Evolutionary conservation across 768 basidiomycete genomes (phyloP).

Genomic region (Tulasnella sp.): DNA sequence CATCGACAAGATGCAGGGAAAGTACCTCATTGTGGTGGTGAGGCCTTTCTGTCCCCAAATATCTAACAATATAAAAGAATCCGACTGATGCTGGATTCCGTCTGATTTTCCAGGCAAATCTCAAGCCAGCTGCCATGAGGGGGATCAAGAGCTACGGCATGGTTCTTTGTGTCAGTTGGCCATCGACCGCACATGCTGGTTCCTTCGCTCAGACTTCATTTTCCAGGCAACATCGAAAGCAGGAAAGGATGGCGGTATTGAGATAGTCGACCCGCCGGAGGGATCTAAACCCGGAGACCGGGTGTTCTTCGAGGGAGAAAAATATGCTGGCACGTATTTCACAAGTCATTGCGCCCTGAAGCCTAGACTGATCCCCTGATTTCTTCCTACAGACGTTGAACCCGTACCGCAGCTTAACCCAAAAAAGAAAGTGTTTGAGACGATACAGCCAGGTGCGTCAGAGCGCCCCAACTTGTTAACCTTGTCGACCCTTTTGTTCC

Average conservation of each 20-base stretch:
- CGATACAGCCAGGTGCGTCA: constrained; percentile 71
- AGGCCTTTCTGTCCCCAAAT: constrained; percentile 12
- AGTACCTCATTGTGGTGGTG: constrained; percentile 74
- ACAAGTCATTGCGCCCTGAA: not conserved
- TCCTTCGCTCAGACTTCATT: not conserved
- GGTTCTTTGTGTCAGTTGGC: constrained; percentile 70
- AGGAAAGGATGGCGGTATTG: constrained; percentile 81
- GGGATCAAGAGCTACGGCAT: constrained; percentile 97
- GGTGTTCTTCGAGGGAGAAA: constrained; percentile 87
- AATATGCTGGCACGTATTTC: constrained; percentile 57
- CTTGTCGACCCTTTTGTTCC: constrained; percentile 9
- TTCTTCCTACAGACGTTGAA: constrained; percentile 21
- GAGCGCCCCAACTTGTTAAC: no score
- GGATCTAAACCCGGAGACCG: constrained; percentile 83
- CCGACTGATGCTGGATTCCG: not conserved
- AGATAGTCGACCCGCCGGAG: constrained; percentile 79
- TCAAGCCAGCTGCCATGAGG: constrained; percentile 94
- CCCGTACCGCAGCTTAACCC: constrained; percentile 86
- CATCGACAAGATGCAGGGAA: constrained; percentile 84
- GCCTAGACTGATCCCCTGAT: constrained; percentile 5
- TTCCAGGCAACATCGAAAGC: constrained; percentile 78
- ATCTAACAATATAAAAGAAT: not conserved
- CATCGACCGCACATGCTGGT: not conserved
- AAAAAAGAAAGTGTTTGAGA: constrained; percentile 98
- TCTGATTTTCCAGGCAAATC: constrained; percentile 34